Base-by-base conservation (phyloP, 768 basidiomycete species). In the Mycena latifolia region DNA sequence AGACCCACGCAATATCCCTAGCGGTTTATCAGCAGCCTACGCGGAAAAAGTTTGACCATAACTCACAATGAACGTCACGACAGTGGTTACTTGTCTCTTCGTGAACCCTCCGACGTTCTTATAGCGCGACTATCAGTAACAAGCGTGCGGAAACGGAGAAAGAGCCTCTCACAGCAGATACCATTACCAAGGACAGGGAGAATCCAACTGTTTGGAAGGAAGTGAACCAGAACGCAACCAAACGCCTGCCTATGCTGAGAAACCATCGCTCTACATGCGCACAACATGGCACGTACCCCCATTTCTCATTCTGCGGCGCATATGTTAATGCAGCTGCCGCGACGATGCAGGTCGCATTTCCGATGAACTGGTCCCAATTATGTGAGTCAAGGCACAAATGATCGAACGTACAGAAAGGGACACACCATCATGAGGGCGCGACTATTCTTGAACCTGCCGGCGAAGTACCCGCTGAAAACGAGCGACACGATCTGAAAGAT, bases 61-160 rank as follows among this genome's bases (percentile, higher is more conserved):
- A 1, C 10, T n/a, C 2, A 63, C 75, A 35, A 79, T 56, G 61
- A 79, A 77, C 20, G 73, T 76, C 17, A 75, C 57, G 9, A 74
- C 74, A 0, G 73, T 73, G 27, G 74, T 76, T 54, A 74, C 73
- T 47, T 74, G 74, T 50, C 71, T 65, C 71, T 76, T 76, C 24
- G 75, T 74, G 45, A 74, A 76, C 0, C 75, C 75, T 33, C 73
- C 73, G n/a, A 74, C 66, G 46, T 70, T 66, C 73, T 76, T 48
- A 2, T 5, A 20, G 24, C 2, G 14, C 17, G 17, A 2, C 3
- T 14, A 2, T 28, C 27, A 17, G 22, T 1, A 9, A 5, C 27
- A 31, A 65, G 68, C 8, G 64, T 69, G 24, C 22, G 18, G 24
- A n/a, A n/a, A n/a, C 17, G 37, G 39, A 41, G 37, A 39, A 6